Percentiles rank a stretch among this genome's conserved stretches.
These are phyloP conservation scores for Pseudogymnoascus sp. DNA, from an alignment of 2,329 filamentous ascomycete species.

Conservation along the genomic window DNA sequence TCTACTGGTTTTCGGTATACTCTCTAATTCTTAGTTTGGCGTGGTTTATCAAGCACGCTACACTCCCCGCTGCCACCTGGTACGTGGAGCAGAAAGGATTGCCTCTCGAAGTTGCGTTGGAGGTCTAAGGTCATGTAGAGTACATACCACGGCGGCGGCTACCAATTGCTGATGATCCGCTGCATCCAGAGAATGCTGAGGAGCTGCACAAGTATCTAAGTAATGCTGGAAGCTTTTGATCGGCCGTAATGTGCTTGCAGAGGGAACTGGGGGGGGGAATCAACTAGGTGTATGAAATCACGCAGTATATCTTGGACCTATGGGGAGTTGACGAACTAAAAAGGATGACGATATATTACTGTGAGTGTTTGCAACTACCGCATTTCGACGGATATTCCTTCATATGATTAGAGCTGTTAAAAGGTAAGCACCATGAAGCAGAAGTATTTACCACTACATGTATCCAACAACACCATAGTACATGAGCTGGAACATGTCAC, in stretches of 20 bases:
- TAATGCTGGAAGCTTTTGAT: background rate
- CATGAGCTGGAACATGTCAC: too few relatives aligned
- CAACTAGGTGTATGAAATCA: background rate
- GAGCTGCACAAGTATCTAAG: background rate
- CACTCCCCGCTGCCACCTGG: background rate
- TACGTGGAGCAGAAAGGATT: background rate
- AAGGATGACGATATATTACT: background rate
- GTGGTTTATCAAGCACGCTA: too few relatives aligned
- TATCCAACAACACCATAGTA: background rate
- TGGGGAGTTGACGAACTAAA: background rate
- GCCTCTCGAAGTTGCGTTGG: background rate
- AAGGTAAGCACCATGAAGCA: background rate
- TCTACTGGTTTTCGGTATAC: too few relatives aligned
- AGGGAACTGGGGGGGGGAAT: background rate
- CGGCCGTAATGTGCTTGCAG: background rate
- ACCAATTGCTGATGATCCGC: background rate
- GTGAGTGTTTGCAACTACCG: background rate
- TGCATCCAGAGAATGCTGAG: background rate
- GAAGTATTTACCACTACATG: background rate
- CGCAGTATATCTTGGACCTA: background rate
- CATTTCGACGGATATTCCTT: background rate
- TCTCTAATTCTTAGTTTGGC: too few relatives aligned
- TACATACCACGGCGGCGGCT: background rate
- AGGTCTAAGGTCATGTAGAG: background rate
- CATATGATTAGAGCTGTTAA: background rate